Percentiles rank a stretch among this genome's conserved stretches.
These are phyloP conservation scores for Puccinia sorghi DNA, from an alignment of 1,284 basidiomycete genomes.

Conservation along the genomic window DNA sequence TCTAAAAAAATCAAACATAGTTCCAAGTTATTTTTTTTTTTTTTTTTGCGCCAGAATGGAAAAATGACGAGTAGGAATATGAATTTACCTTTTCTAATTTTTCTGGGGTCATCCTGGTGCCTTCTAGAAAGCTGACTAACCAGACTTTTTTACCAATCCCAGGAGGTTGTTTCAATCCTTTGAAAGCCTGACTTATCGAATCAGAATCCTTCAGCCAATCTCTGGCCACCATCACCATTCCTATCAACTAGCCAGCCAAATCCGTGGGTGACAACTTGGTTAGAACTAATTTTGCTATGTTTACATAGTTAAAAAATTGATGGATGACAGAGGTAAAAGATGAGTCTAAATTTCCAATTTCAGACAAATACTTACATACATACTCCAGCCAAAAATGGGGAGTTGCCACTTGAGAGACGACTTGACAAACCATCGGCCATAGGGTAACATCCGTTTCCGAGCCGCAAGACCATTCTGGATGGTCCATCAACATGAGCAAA, in stretches of 20 bases:
- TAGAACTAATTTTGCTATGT: background rate
- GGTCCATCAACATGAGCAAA: background rate
- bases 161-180: conserved; percentile 25
- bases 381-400: conserved; percentile 46
- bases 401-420: conserved; percentile 42
- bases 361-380: conserved; percentile 42
- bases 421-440: conserved; percentile 45
- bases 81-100: conserved; percentile 26
- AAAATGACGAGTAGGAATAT: no score
- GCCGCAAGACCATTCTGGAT: conserved; percentile 36
- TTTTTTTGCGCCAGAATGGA: no score
- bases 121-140: conserved; percentile 43
- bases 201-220: conserved; percentile 47
- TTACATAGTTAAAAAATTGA: background rate
- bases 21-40: background rate
- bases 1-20: background rate
- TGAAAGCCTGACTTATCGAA: conserved; percentile 31
- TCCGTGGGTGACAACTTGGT: background rate
- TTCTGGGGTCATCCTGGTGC: conserved; percentile 35
- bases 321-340: no score
- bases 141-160: conserved; percentile 44
- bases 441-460: conserved; percentile 43
- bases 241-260: conserved; percentile 28
- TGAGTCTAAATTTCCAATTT: background rate
- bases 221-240: conserved; percentile 47